Conservation (phyloP, 2,329 filamentous ascomycete genomes). For the Alternaria longipes region DNA sequence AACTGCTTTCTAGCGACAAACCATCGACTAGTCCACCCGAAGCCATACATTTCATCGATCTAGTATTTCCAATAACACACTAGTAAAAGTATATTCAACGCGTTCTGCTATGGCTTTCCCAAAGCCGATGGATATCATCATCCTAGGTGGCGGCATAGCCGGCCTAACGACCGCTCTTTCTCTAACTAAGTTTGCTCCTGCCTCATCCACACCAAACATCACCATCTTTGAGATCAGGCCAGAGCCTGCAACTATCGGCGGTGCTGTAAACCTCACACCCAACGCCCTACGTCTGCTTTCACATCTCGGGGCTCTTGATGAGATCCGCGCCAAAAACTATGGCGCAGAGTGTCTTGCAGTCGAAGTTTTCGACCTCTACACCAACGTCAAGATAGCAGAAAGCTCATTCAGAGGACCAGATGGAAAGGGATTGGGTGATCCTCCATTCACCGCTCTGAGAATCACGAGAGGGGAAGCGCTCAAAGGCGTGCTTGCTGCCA, state of each 20-base stretch:
- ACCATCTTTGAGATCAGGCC: conserved; percentile 61
- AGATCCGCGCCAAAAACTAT: conserved; percentile 52
- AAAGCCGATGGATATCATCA: conserved; percentile 36
- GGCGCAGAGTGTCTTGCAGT: conserved; percentile 55
- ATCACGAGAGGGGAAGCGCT: conserved; percentile 57
- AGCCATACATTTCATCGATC: background rate
- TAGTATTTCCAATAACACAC: background rate
- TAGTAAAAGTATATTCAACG: background rate
- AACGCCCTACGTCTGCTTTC: conserved; percentile 67
- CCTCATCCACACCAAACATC: conserved; percentile 49
- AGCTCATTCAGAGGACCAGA: conserved; percentile 54
- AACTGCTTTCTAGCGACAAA: background rate
- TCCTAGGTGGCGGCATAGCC: conserved; percentile 46
- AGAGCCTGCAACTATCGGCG: conserved; percentile 60
- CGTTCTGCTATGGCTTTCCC: conserved; percentile 7
- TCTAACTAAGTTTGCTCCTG: conserved; percentile 55
- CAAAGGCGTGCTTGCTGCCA: conserved; percentile 54
- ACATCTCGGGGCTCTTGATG: conserved; percentile 58
- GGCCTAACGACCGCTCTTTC: conserved; percentile 53
- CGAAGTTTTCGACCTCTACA: conserved; percentile 57
- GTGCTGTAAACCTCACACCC: conserved; percentile 69
- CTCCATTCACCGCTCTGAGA: conserved; percentile 56
- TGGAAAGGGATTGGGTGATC: conserved; percentile 55
- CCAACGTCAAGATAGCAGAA: conserved; percentile 54
- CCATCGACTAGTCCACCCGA: background rate